phyloP scores from a whole-genome alignment of 805 yeast species.

The Saccharomycopsis schoenii region DNA sequence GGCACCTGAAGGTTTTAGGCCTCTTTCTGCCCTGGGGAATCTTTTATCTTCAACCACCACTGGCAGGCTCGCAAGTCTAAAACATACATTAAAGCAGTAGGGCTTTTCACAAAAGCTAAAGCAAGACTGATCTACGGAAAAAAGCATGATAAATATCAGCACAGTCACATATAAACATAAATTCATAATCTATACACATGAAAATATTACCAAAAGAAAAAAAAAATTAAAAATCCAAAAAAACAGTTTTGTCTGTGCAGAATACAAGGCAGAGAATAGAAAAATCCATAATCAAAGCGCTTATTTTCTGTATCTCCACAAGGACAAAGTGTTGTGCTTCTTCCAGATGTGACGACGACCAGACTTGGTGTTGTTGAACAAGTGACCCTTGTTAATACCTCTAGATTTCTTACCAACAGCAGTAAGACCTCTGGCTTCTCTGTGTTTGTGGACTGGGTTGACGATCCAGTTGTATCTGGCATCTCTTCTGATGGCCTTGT shows the following conservation, averaged over 20 bases:
- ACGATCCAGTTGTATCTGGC: conserved; percentile 99
- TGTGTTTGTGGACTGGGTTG: conserved; percentile 99
- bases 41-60: too few species aligned
- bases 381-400: conserved; percentile 99
- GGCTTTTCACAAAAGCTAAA: too few species aligned
- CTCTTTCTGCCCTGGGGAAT: too few species aligned
- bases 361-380: conserved; percentile 93
- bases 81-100: too few species aligned
- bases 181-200: not conserved
- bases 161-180: not conserved
- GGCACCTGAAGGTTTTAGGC: too few species aligned
- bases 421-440: conserved; percentile 99
- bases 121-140: not conserved
- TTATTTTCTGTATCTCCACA: conserved; percentile 98
- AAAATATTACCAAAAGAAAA: too few species aligned
- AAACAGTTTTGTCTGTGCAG: not conserved
- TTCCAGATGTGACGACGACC: conserved; percentile 99
- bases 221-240: not conserved
- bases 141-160: too few species aligned
- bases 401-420: conserved; percentile 97
- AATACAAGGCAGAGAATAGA: not conserved
- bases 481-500: conserved; percentile 98
- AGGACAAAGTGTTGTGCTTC: conserved; percentile 94
- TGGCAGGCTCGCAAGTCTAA: too few species aligned
- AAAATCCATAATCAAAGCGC: not conserved